phyloP scores from a whole-genome alignment of 1,284 basidiomycete species.

The Cutaneotrichosporon cutaneum region DNA sequence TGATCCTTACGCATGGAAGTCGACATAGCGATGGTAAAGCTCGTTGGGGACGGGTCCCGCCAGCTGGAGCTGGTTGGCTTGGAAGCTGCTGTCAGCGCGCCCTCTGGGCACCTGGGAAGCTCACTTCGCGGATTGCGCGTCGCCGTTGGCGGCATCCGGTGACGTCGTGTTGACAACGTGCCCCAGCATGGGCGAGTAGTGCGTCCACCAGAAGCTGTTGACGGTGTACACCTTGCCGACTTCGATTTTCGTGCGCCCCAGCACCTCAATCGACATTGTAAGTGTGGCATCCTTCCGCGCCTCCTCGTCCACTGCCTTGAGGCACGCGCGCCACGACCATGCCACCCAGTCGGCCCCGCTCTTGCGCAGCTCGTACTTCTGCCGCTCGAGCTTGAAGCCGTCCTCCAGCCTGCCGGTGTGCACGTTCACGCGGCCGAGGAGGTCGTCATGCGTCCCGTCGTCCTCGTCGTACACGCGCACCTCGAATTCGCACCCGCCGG shows the following conservation, averaged over 20 bases:
- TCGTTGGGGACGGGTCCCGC: constrained; percentile 56
- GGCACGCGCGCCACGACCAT: constrained; percentile 21
- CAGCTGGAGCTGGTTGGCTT: constrained; percentile 57
- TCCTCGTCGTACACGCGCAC: constrained; percentile 56
- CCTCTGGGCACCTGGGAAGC: constrained; percentile 13
- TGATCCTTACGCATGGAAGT: constrained; percentile 46
- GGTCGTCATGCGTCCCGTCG: constrained; percentile 55
- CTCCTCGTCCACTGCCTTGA: background rate
- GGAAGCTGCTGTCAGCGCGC: constrained; percentile 47
- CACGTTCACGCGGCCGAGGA: constrained; percentile 52
- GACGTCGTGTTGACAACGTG: constrained; percentile 39
- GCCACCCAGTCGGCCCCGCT: constrained; percentile 50
- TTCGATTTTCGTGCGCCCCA: constrained; percentile 51
- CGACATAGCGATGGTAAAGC: constrained; percentile 57
- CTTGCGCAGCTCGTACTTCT: constrained; percentile 49
- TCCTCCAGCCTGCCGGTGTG: constrained; percentile 34
- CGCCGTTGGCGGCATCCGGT: constrained; percentile 28
- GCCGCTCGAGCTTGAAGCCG: constrained; percentile 18
- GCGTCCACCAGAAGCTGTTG: constrained; percentile 51
- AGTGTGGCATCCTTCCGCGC: constrained; percentile 26
- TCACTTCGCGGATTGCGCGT: constrained; percentile 28
- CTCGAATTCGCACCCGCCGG: constrained; percentile 44
- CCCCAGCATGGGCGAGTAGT: constrained; percentile 49
- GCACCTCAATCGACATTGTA: constrained; percentile 46
- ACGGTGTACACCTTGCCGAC: constrained; percentile 55